Base-by-base conservation (phyloP, 148 eudicot genomes). In the Chenopodium berlandieri region DNA sequence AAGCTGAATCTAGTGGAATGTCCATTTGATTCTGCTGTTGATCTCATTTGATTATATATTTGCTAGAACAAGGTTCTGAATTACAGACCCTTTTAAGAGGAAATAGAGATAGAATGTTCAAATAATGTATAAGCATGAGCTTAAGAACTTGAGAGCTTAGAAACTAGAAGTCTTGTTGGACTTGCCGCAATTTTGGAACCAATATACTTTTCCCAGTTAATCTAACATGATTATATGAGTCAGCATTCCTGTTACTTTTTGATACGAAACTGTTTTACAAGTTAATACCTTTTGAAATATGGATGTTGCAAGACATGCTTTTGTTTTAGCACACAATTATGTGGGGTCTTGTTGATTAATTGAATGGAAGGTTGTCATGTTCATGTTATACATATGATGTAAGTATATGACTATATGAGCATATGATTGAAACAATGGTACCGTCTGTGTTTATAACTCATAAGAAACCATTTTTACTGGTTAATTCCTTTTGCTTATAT, bases 1-100 rank as follows among this genome's bases (percentile, higher is more conserved):
- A 95, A 92, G 96, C 97, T 82, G 99, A 93, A 85, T 93, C 99
- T 31, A 30, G 88, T 16, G 97, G 97, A 48, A 89, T 93, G 27
- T 89, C 97, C 25, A 77, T 88, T 50, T 93, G 81, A 87, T 76
- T 74, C 68, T 32, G 79, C 60, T 72, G 23, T 20, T 47, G 30
- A 13, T 66, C 69, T n/a, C 68, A 54, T 80, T 52, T 77, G 20
- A 46, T 50, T 48, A 40, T 63, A 68, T 34, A 68, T 50, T 71
- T 71, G 64, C 75, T 44, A 31, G 76, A 71, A 80, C 73, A 47
- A 70, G 76, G 73, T 37, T 77, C 10, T 77, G 86, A 78, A 72
- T 50, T 66, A 40, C 50, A 71, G 56, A 27, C 80, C 66, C 76
- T 11, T 77, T 27, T 54, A 50, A 71, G 44, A 66, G 79, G 37